These are phyloP conservation scores for Nigrospora osmanthi DNA, from an alignment of 2,329 filamentous ascomycete genomes.

Conservation along the genomic window DNA sequence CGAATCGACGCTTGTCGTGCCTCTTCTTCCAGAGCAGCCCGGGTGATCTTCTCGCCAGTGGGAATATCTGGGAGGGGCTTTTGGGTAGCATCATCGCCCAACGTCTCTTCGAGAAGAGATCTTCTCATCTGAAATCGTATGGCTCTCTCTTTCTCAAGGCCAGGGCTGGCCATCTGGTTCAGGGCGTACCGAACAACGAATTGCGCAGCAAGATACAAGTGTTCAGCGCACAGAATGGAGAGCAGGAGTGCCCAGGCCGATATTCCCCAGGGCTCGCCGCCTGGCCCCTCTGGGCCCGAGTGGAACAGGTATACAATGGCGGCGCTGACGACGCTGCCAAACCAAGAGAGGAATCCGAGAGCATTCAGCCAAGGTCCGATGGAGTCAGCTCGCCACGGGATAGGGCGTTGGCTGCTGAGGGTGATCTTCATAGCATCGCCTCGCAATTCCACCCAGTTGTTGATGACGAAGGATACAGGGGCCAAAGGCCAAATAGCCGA, in stretches of 20 bases:
- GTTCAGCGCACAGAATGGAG: conserved; percentile 78
- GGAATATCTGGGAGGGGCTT: conserved; percentile 38
- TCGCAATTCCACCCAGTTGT: conserved; percentile 93
- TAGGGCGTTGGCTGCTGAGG: conserved; percentile 78
- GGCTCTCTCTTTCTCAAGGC: conserved; percentile 74
- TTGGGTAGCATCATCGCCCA: conserved; percentile 49
- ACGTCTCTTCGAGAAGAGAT: conserved; percentile 65
- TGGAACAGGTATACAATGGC: conserved; percentile 88
- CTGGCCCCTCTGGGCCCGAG: conserved; percentile 55
- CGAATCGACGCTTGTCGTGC: conserved; percentile 41
- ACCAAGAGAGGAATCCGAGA: conserved; percentile 85
- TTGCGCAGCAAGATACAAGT: conserved; percentile 77
- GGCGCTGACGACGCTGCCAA: conserved; percentile 80
- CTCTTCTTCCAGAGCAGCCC: conserved; percentile 57
- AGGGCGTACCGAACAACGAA: conserved; percentile 66
- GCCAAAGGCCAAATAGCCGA: conserved; percentile 94
- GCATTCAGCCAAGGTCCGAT: conserved; percentile 90
- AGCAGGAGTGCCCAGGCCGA: conserved; percentile 75
- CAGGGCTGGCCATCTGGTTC: conserved; percentile 75
- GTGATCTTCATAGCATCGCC: conserved; percentile 94
- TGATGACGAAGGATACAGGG: conserved; percentile 78
- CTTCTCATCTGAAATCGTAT: conserved; percentile 78
- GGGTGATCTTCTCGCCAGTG: conserved; percentile 55
- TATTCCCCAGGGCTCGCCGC: conserved; percentile 62
- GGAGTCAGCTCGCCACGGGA: conserved; percentile 82